Conservation (phyloP, 345 rosid genomes). For the rapeseed (Brassica napus) region DNA sequence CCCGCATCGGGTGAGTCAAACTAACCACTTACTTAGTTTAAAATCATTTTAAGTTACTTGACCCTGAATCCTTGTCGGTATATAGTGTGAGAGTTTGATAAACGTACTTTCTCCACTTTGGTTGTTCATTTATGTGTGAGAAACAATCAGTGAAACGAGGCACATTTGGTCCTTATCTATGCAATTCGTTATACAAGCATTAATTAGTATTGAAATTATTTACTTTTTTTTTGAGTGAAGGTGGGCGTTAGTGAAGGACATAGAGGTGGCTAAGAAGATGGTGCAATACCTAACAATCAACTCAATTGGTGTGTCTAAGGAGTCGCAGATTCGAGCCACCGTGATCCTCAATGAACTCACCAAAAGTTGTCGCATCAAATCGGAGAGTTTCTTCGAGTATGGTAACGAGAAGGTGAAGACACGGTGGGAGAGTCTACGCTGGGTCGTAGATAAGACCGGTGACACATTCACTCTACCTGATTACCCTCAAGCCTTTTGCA, state of each 20-base stretch:
- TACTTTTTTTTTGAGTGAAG: slow-evolving; percentile 30
- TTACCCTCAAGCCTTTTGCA: slow-evolving; percentile 54
- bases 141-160: neutral
- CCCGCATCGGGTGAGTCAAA: slow-evolving; percentile 75
- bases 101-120: neutral
- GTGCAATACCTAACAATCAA: slow-evolving; percentile 50
- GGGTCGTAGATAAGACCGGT: slow-evolving; percentile 40
- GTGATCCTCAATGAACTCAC: slow-evolving; percentile 52
- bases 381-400: slow-evolving; percentile 60
- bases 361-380: slow-evolving; percentile 36
- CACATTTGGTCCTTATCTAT: neutral
- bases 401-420: slow-evolving; percentile 47
- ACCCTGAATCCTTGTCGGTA: neutral
- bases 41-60: neutral
- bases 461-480: slow-evolving; percentile 52
- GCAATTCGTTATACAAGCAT: neutral
- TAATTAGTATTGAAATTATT: neutral
- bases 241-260: slow-evolving; percentile 80
- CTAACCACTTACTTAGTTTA: neutral
- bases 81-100: neutral
- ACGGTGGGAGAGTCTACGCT: slow-evolving; percentile 63
- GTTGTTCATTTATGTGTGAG: neutral
- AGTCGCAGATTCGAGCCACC: slow-evolving; percentile 78
- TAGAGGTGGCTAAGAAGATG: slow-evolving; percentile 66
- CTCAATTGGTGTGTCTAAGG: slow-evolving; percentile 77